Evolutionary conservation across 2,329 filamentous ascomycete genomes (phyloP), one percentile per base, ranked within the genome.

Genomic region (Dryadomyces quercus-mongolicae): DNA sequence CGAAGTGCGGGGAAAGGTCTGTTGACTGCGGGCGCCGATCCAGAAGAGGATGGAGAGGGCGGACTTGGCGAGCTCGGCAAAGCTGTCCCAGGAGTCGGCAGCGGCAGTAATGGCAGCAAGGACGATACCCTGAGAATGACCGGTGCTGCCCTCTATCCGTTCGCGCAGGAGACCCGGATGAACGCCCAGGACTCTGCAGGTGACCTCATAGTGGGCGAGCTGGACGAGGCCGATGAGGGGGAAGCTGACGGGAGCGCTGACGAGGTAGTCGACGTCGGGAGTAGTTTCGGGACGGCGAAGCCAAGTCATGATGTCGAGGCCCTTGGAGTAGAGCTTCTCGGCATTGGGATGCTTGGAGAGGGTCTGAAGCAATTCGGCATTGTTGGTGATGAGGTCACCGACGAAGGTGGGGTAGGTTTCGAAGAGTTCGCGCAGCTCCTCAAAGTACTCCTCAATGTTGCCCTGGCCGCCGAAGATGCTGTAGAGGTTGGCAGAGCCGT

Each of bases 381-480:
- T 85, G 22, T 83, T 80, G 31, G 79, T 78, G 64, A 98, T 80
- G 60, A 97, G 82, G 60, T 94, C 89, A 61, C 88, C 86, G 5
- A 96, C 82, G 61, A 98, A 94, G 31, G 86, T 86, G 13, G 88
- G 85, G 71, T 98, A 98, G 56, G 91, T 95, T 63, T 77, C 83
- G 74, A 92, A 92, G 56, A 97, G 81, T 68, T 95, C 86, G 55
- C 93, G 84, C 58, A 98, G 80, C 74, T 98, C 93, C 62, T 98
- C 92, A 65, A 98, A 98, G 72, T 98, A 98, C 72, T 98, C 94
- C 71, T 98, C 92, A 60, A 98, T 97, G 70, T 98, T 98, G 63
- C 93, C 93, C 69, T 98, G 93, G 7, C 93, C 93, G 57, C 93
- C 93, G 62, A 97, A 95, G 58, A 98, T 90, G 60, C 85, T 91